Percentiles rank a stretch among this genome's conserved stretches.
These are phyloP conservation scores for Warburgia ugandensis DNA, from an alignment of 164 flowering plant species.

Conservation along the genomic window DNA sequence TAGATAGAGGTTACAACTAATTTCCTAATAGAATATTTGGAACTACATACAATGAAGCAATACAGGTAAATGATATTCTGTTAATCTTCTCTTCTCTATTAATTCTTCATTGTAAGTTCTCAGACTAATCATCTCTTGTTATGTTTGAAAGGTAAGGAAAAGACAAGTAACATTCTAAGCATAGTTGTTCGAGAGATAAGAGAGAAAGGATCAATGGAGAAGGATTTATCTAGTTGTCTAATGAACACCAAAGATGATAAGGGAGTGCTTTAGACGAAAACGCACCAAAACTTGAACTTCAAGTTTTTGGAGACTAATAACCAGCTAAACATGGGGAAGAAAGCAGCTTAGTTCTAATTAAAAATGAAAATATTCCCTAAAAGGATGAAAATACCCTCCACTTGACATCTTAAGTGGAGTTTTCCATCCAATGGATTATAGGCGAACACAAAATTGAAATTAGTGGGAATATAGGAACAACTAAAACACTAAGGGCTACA, in stretches of 20 bases:
- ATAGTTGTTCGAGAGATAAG: constrained; percentile 48
- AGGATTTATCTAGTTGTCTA: constrained; percentile 44
- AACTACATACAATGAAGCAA: constrained; percentile 50
- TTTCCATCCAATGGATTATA: too few relatives aligned
- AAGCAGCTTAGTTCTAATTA: too few relatives aligned
- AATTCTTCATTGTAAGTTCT: not conserved
- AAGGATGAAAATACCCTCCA: too few relatives aligned
- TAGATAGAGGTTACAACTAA: constrained; percentile 76
- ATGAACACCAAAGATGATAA: constrained; percentile 47
- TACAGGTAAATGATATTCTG: constrained; percentile 30
- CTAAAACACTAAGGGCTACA: too few relatives aligned
- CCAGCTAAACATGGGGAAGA: too few relatives aligned
- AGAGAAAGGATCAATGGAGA: constrained; percentile 32
- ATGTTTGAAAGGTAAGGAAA: constrained; percentile 56
- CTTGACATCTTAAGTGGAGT: too few relatives aligned
- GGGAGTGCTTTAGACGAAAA: constrained; percentile 32
- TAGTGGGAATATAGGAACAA: too few relatives aligned
- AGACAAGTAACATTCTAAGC: constrained; percentile 39
- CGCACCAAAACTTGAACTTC: too few relatives aligned
- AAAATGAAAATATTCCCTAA: too few relatives aligned
- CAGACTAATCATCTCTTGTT: not conserved
- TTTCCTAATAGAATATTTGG: constrained; percentile 64
- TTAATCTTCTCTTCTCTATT: not conserved
- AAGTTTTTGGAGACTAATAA: too few relatives aligned
- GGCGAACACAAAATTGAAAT: too few relatives aligned